These are phyloP conservation scores for Plasmodium cynomolgi DNA, from an alignment of 169 alveolate species.

Conservation along the genomic window DNA sequence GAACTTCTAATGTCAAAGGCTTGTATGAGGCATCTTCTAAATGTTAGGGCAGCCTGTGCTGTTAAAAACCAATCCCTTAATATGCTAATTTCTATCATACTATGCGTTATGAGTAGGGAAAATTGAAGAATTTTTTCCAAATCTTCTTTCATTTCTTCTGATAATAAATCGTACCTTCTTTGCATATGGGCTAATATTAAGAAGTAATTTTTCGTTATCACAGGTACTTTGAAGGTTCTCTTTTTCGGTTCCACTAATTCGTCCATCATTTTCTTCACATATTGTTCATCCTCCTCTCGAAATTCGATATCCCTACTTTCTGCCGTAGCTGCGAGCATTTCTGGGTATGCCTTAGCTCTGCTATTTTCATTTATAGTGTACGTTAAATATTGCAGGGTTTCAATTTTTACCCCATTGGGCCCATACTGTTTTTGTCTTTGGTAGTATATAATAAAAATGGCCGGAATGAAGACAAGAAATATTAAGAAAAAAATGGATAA, in stretches of 20 bases:
- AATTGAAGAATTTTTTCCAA: constrained; percentile 82
- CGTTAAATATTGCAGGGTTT: constrained; percentile 88
- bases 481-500: constrained; percentile 85
- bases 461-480: constrained; percentile 90
- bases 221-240: constrained; percentile 63
- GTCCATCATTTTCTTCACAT: constrained; percentile 78
- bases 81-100: constrained; percentile 90
- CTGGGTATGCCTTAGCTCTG: constrained; percentile 83
- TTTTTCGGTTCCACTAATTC: constrained; percentile 78
- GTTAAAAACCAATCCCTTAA: constrained; percentile 88
- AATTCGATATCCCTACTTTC: constrained; percentile 78
- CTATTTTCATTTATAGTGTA: constrained; percentile 81
- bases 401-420: constrained; percentile 90
- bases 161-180: constrained; percentile 83
- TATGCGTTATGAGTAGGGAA: constrained; percentile 88
- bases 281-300: constrained; percentile 76
- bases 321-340: constrained; percentile 81
- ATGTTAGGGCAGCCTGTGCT: constrained; percentile 87
- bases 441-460: constrained; percentile 89
- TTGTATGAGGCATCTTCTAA: constrained; percentile 91
- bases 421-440: constrained; percentile 87
- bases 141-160: constrained; percentile 79
- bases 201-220: constrained; percentile 79
- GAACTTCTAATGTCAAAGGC: constrained; percentile 87
- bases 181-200: constrained; percentile 89